Conservation (phyloP, 2,329 filamentous ascomycete genomes). For the Apiospora arundinis region DNA sequence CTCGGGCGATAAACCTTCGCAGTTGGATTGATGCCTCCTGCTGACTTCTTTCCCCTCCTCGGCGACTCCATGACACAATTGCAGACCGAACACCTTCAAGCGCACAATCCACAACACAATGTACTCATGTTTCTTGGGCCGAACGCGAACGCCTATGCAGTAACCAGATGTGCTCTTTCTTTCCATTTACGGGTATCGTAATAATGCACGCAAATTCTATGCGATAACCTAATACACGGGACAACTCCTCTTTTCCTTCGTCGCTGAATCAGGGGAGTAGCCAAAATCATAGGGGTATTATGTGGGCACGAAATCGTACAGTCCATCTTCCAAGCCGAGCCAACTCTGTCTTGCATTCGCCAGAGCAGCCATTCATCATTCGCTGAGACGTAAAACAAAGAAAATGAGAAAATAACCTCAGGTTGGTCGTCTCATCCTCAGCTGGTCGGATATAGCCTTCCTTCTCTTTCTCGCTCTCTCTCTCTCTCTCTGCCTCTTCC, state of each 20-base stretch:
- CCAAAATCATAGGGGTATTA: conserved; percentile 12
- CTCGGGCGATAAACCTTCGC: background rate
- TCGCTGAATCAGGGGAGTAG: background rate
- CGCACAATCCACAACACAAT: background rate
- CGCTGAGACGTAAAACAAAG: conserved; percentile 11
- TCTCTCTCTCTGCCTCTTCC: background rate
- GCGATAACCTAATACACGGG: conserved; percentile 6
- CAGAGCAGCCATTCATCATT: conserved; percentile 1
- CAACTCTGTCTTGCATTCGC: background rate
- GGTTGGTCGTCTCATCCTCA: background rate
- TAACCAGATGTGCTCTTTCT: conserved; percentile 13
- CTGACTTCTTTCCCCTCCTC: background rate
- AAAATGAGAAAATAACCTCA: background rate
- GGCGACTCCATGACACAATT: background rate
- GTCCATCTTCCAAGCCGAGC: conserved; percentile 5
- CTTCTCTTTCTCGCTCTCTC: background rate
- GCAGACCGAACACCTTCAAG: background rate
- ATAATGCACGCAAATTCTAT: conserved; percentile 16
- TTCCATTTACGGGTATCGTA: conserved; percentile 18
- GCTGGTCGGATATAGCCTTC: background rate
- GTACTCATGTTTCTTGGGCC: background rate
- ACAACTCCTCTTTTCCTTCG: background rate
- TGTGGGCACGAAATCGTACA: conserved; percentile 16
- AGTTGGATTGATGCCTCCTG: background rate
- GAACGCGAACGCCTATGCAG: background rate